A percentile compares a stretch with the other conserved stretches of the same genome.
Conservation (phyloP, 768 basidiomycete genomes). For the Suillus alpinus region DNA sequence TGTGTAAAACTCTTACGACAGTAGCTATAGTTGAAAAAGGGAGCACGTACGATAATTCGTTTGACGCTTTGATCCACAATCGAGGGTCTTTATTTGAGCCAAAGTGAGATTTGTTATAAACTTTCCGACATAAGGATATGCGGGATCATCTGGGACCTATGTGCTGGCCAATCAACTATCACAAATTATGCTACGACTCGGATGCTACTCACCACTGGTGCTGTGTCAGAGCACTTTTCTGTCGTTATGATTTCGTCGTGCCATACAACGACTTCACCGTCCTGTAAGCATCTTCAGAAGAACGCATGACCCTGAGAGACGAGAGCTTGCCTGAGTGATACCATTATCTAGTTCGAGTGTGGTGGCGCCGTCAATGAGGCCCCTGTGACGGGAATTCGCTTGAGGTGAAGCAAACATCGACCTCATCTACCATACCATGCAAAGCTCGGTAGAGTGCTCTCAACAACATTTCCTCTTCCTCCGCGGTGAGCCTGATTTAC, state of each 20-base stretch:
- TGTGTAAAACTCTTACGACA: conserved; percentile 22
- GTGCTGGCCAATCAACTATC: conserved; percentile 1
- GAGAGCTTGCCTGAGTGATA: conserved; percentile 54
- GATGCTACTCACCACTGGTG: conserved; percentile 48
- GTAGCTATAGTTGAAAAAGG: neutral
- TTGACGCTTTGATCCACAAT: conserved; percentile 72
- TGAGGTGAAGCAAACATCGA: conserved; percentile 10
- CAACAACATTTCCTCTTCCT: conserved; percentile 70
- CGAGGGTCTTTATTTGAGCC: conserved; percentile 74
- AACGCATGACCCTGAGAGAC: neutral
- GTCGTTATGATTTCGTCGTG: conserved; percentile 68
- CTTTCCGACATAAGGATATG: conserved; percentile 76
- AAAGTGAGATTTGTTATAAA: conserved; percentile 74
- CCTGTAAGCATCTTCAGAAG: conserved; percentile 38
- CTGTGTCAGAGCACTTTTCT: conserved; percentile 69
- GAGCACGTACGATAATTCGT: conserved; percentile 50
- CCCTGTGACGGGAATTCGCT: conserved; percentile 42
- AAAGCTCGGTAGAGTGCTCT: conserved; percentile 72
- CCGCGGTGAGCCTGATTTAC: conserved; percentile 65
- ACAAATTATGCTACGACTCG: neutral
- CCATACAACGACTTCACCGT: conserved; percentile 77
- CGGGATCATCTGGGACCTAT: conserved; percentile 55
- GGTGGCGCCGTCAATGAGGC: conserved; percentile 69
- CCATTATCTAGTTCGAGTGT: conserved; percentile 81
- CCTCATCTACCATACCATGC: conserved; percentile 52